phyloP scores from a whole-genome alignment of 1,284 basidiomycete species.

The Tilletia walkeri region DNA sequence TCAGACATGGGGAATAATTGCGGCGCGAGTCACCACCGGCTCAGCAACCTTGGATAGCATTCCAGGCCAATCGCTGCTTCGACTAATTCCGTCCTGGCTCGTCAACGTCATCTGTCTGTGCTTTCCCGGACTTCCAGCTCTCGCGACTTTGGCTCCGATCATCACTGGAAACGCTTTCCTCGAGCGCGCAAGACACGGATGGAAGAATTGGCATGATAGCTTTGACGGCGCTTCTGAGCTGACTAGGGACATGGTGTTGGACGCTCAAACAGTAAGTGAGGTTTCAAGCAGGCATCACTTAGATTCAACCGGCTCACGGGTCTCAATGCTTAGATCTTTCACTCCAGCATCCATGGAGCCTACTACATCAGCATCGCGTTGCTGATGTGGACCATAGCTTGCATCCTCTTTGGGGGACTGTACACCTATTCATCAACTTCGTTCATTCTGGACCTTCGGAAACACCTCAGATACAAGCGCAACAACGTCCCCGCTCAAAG shows the following conservation, averaged over 20 bases:
- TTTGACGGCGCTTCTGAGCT: background rate
- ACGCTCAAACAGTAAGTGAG: background rate
- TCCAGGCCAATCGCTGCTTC: no score
- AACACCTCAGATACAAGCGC: background rate
- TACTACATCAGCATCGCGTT: background rate
- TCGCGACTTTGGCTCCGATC: background rate
- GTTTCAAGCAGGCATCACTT: no score
- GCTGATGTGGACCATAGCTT: background rate
- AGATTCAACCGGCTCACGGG: no score
- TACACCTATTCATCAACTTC: background rate
- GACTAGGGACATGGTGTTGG: background rate
- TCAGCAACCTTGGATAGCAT: background rate
- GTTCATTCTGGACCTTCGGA: background rate
- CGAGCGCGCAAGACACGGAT: background rate
- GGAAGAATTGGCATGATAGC: background rate
- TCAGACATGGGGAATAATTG: conserved; percentile 1
- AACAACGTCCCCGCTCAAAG: no score
- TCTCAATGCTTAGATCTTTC: background rate
- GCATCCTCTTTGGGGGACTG: background rate
- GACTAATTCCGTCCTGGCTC: background rate
- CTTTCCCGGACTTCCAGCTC: background rate
- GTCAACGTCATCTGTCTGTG: background rate
- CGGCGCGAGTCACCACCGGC: background rate
- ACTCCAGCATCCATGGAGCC: background rate
- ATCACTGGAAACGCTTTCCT: background rate